These are phyloP conservation scores for Debaryomyces udenii DNA, from an alignment of 1,139 yeast species.

Conservation along the genomic window DNA sequence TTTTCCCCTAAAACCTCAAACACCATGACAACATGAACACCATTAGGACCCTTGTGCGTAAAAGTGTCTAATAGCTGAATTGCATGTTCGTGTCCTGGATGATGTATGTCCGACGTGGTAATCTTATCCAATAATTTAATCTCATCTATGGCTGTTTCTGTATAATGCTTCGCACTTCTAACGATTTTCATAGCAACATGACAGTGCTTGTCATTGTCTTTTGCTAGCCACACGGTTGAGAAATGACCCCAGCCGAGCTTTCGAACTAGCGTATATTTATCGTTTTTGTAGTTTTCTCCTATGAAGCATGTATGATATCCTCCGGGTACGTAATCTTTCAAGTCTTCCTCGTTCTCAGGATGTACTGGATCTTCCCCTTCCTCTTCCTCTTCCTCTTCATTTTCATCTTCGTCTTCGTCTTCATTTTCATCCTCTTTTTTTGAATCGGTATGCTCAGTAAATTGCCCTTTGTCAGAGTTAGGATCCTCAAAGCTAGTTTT, in stretches of 20 bases:
- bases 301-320: conserved; percentile 86
- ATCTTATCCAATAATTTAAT: conserved; percentile 62
- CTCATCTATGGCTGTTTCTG: conserved; percentile 85
- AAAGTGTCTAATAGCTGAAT: conserved; percentile 69
- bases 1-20: conserved; percentile 89
- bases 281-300: conserved; percentile 69
- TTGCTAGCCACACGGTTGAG: conserved; percentile 55
- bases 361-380: conserved; percentile 38
- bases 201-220: conserved; percentile 53
- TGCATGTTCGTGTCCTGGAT: conserved; percentile 71
- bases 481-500: conserved; percentile 34
- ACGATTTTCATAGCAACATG: conserved; percentile 88
- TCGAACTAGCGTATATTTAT: conserved; percentile 65
- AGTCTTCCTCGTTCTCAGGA: conserved; percentile 65
- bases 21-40: conserved; percentile 81
- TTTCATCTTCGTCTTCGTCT: conserved; percentile 41
- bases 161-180: conserved; percentile 71
- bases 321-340: conserved; percentile 73
- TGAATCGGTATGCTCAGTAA: conserved; percentile 3
- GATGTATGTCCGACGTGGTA: conserved; percentile 46
- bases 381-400: conserved; percentile 45
- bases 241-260: conserved; percentile 66
- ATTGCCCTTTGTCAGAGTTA: conserved; percentile 7
- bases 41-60: conserved; percentile 71
- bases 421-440: neutral